Base-by-base conservation (phyloP, 2,329 filamentous ascomycete genomes). In the Alternaria rosae region DNA sequence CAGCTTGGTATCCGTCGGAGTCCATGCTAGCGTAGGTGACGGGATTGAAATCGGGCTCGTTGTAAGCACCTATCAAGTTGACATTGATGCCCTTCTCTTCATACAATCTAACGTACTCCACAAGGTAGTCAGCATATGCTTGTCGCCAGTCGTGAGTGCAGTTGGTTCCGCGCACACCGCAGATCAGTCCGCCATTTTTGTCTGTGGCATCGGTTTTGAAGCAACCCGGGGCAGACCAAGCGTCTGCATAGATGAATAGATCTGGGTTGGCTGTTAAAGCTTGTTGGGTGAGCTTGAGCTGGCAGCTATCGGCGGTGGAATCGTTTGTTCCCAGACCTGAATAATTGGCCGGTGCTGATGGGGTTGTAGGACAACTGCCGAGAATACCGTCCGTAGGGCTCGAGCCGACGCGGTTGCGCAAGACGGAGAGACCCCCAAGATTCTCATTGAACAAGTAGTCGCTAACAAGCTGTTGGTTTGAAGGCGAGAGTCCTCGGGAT, bases 251-350 rank as follows among this genome's bases (percentile, higher is more conserved):
- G 61, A 84, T 78, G 26, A 45, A 57, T 3, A 72, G 77, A 28
- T 74, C 84, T 7, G 82, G 75, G 4, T 80, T 80, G 57, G 80
- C 77, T 28, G 64, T 62, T 7, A 74, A 64, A 6, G 84, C 84
- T 70, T 85, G 76, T 70, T 86, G 78, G 1, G 82, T 80, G 41
- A 87, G 77, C 77, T 80, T 86, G n/a, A 87, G 74, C 75, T 87
- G 85, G 9, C 82, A 82, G 3, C 52, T 58, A 42, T 70, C 67
- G 15, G 68, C 62, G 10, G 45, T 61, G 26, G 59, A 43, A 28
- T 61, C 59, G 25, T 61, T 53, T 9, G 30, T 4, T 20, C 64
- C 64, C 43, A 65, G 52, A 21, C 66, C 66, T 26, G 61, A 65
- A 50, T 70, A 70, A 4, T 69, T 59, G 35, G 54, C 57, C 7